Evolutionary conservation across 1,139 yeast species (phyloP).

Genomic region (Yamadazyma buinensis): DNA sequence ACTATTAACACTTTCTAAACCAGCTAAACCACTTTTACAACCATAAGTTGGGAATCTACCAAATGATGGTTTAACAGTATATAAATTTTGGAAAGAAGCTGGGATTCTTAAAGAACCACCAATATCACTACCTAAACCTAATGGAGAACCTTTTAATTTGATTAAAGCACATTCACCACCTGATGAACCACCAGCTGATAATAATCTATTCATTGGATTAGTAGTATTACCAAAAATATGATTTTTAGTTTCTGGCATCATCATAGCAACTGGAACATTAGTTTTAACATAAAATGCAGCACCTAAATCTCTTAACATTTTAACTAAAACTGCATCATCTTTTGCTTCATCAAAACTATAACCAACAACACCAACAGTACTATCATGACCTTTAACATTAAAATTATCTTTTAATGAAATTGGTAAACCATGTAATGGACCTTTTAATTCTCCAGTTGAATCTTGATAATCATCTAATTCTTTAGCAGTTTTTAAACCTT

Average conservation of each 20-base stretch:
- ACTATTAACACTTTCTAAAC: slow-evolving; percentile 41
- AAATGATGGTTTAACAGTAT: slow-evolving; percentile 43
- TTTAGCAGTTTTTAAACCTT: slow-evolving; percentile 25
- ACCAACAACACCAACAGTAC: slow-evolving; percentile 46
- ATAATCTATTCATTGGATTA: slow-evolving; percentile 28
- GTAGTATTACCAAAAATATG: slow-evolving; percentile 31
- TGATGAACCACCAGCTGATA: slow-evolving; percentile 35
- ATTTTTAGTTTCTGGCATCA: slow-evolving; percentile 37
- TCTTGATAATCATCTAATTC: slow-evolving; percentile 26
- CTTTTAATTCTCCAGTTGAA: slow-evolving; percentile 21
- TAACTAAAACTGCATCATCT: slow-evolving; percentile 24
- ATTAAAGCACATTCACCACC: slow-evolving; percentile 39
- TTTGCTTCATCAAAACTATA: slow-evolving; percentile 26
- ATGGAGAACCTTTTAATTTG: slow-evolving; percentile 34
- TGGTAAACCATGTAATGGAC: slow-evolving; percentile 59
- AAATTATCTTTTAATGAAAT: slow-evolving; percentile 65
- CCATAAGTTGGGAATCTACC: slow-evolving; percentile 51
- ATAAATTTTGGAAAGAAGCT: slow-evolving; percentile 43
- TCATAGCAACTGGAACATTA: slow-evolving; percentile 35
- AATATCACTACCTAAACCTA: slow-evolving; percentile 58
- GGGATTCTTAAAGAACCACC: slow-evolving; percentile 56
- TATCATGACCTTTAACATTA: slow-evolving; percentile 47
- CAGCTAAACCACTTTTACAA: slow-evolving; percentile 51
- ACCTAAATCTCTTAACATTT: slow-evolving; percentile 23
- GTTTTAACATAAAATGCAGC: slow-evolving; percentile 34